Conservation (phyloP, 78 protist species). For the Dictyostelium intermedium region DNA sequence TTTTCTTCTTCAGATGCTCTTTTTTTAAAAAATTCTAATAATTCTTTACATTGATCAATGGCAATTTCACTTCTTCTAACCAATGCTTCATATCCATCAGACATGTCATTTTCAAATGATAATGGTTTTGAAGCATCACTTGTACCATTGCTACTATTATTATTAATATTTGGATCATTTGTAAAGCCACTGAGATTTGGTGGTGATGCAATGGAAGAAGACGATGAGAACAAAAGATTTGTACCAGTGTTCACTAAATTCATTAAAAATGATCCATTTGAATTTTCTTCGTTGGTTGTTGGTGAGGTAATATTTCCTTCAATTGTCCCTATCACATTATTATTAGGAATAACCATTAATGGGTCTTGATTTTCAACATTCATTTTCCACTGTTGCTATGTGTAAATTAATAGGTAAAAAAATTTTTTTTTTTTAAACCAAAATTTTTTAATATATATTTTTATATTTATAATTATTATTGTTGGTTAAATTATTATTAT, state of each 20-base stretch:
- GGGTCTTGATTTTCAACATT: background rate
- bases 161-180: background rate
- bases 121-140: background rate
- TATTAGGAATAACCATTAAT: background rate
- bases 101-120: conserved; percentile 47
- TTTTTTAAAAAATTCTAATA: conserved; percentile 56
- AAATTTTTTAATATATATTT: no score
- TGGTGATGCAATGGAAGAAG: background rate
- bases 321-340: background rate
- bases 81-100: conserved; percentile 47
- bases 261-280: background rate
- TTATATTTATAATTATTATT: no score
- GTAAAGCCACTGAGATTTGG: background rate
- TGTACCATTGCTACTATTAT: background rate
- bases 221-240: background rate
- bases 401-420: no score
- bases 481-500: no score
- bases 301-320: background rate
- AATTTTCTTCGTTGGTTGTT: background rate
- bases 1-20: conserved; percentile 52
- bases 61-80: conserved; percentile 57
- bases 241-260: background rate
- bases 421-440: no score
- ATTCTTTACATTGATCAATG: conserved; percentile 62
- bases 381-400: background rate